Conservation (phyloP, 441 rosid genomes). For the Capsella rubella region DNA sequence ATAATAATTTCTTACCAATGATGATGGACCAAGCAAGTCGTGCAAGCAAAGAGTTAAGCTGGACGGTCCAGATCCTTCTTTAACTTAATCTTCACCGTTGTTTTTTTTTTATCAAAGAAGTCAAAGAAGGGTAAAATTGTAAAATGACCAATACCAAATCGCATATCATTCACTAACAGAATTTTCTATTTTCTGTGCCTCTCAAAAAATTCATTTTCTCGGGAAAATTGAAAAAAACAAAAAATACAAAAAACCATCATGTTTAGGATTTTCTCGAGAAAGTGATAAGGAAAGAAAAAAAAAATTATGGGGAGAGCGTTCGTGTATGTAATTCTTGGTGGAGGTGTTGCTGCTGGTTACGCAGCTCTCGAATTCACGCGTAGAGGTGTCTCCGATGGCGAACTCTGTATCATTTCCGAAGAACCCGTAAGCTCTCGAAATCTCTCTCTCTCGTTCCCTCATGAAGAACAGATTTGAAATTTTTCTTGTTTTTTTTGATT, state of each 20-base stretch:
- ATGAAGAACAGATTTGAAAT: not conserved
- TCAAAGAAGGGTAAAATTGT: constrained; percentile 18
- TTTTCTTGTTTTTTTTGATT: not conserved
- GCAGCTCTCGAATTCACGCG: constrained; percentile 91
- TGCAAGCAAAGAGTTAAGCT: constrained; percentile 36
- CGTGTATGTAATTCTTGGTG: constrained; percentile 90
- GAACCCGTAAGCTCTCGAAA: constrained; percentile 66
- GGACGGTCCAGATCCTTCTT: constrained; percentile 17
- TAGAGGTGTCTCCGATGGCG: constrained; percentile 81
- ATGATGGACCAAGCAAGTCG: constrained; percentile 30
- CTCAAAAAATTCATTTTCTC: not conserved
- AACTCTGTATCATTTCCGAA: constrained; percentile 92
- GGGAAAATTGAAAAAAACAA: constrained; percentile 13
- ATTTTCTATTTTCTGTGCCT: constrained; percentile 23
- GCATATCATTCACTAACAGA: constrained; percentile 32
- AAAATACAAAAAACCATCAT: not conserved
- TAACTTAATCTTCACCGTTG: constrained; percentile 13
- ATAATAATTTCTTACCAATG: constrained; percentile 10
- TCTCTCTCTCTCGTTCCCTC: not conserved
- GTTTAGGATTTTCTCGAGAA: constrained; percentile 31
- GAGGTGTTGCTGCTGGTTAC: constrained; percentile 96
- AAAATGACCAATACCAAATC: constrained; percentile 13
- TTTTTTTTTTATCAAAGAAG: not conserved
- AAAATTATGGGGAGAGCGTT: constrained; percentile 85
- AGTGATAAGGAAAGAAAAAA: not conserved